Percentiles rank a stretch among this genome's conserved stretches.
These are phyloP conservation scores for Amaranthus tricolor DNA, from an alignment of 179 eudicot species.

Conservation along the genomic window DNA sequence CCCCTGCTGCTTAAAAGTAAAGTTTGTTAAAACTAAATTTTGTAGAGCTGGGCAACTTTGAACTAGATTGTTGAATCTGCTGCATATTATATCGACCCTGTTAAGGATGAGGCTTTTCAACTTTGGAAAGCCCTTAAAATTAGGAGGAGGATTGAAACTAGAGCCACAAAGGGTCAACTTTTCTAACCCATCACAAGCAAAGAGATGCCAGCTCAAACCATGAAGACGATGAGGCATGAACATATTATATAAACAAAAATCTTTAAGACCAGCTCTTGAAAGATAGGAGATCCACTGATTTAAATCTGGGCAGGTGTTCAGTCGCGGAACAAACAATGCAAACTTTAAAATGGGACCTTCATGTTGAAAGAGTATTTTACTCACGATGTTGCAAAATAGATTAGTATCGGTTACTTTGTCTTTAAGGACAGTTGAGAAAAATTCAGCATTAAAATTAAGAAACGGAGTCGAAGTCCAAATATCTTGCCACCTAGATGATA, in stretches of 20 bases:
- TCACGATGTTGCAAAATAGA: slow-evolving; percentile 18
- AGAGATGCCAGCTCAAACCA: slow-evolving; percentile 21
- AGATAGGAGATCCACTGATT: slow-evolving; percentile 26
- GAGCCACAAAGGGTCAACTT: slow-evolving; percentile 21
- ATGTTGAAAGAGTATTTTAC: slow-evolving; percentile 31
- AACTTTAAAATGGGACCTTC: slow-evolving; percentile 21
- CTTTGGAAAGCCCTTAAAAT: slow-evolving; percentile 20
- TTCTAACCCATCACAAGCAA: slow-evolving; percentile 19
- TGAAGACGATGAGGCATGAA: neutral
- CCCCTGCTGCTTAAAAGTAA: slow-evolving; percentile 6
- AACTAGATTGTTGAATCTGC: slow-evolving; percentile 9
- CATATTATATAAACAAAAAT: slow-evolving; percentile 19
- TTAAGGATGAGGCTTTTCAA: slow-evolving; percentile 27
- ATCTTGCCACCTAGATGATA: slow-evolving; percentile 32
- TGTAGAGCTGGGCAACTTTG: slow-evolving; percentile 17
- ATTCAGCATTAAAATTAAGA: slow-evolving; percentile 21
- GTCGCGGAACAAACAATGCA: slow-evolving; percentile 16
- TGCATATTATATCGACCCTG: neutral
- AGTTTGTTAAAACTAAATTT: slow-evolving; percentile 11
- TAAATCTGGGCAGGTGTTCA: slow-evolving; percentile 14
- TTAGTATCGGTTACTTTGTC: neutral
- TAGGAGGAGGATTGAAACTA: slow-evolving; percentile 14
- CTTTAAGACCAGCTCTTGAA: slow-evolving; percentile 26
- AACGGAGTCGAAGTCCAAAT: slow-evolving; percentile 27
- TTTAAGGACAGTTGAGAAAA: slow-evolving; percentile 12